These are phyloP conservation scores for Hanseniaspora valbyensis DNA, from an alignment of 805 yeast species.

Conservation along the genomic window DNA sequence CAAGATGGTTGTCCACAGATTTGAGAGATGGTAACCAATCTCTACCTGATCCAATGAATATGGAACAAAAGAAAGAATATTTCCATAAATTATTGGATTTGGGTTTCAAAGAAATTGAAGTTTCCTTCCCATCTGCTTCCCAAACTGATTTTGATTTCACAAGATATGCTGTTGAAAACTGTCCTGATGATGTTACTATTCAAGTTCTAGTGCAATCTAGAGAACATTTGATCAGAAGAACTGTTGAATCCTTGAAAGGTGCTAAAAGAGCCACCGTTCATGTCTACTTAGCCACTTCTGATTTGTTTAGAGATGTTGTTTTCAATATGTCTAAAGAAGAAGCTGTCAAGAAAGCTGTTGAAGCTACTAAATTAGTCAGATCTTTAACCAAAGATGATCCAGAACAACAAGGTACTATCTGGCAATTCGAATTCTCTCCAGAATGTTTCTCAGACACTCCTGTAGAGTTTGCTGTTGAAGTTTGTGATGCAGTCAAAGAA, in stretches of 20 bases:
- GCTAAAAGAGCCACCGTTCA: slow-evolving; percentile 65
- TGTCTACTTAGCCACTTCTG: slow-evolving; percentile 66
- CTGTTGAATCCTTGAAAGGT: slow-evolving; percentile 61
- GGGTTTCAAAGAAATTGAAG: slow-evolving; percentile 75
- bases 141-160: slow-evolving; percentile 77
- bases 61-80: slow-evolving; percentile 61
- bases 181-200: slow-evolving; percentile 63
- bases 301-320: slow-evolving; percentile 62
- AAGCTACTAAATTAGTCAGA: slow-evolving; percentile 56
- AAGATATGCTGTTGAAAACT: slow-evolving; percentile 64
- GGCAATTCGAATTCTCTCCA: slow-evolving; percentile 69
- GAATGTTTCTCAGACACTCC: slow-evolving; percentile 71
- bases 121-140: slow-evolving; percentile 69
- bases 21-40: slow-evolving; percentile 75
- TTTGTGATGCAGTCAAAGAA: slow-evolving; percentile 67
- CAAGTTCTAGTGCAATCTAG: slow-evolving; percentile 71
- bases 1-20: slow-evolving; percentile 73
- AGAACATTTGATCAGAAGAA: slow-evolving; percentile 60
- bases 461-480: slow-evolving; percentile 58
- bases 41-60: slow-evolving; percentile 72
- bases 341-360: slow-evolving; percentile 57
- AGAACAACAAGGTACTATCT: slow-evolving; percentile 45
- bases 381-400: slow-evolving; percentile 70
- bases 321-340: slow-evolving; percentile 61
- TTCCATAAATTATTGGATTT: slow-evolving; percentile 60